A percentile compares a stretch with the other conserved stretches of the same genome.
phyloP scores from a whole-genome alignment of 179 eudicot species.

The Corrigiola litoralis region DNA sequence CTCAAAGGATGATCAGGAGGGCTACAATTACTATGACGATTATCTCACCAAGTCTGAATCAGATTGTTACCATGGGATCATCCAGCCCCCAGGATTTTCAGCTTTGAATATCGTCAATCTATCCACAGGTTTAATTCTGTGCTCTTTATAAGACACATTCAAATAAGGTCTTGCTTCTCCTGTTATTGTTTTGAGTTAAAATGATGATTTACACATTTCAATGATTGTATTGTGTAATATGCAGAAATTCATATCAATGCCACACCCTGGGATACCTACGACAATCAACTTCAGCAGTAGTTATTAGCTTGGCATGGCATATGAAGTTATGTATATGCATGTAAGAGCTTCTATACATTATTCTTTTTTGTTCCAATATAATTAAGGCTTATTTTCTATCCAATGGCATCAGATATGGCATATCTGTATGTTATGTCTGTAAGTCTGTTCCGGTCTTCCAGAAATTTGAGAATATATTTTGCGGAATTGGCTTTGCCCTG shows the following conservation, averaged over 20 bases:
- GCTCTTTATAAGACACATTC: neutral
- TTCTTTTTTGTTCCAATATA: neutral
- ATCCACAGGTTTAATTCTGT: conserved; percentile 20
- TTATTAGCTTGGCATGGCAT: neutral
- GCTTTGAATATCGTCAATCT: conserved; percentile 30
- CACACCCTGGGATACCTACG: conserved; percentile 19
- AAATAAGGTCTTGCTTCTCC: no score
- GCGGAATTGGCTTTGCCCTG: no score
- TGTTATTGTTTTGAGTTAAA: neutral
- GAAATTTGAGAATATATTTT: no score
- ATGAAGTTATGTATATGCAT: neutral
- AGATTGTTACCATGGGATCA: conserved; percentile 5
- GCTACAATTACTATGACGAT: conserved; percentile 11
- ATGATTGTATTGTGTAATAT: neutral
- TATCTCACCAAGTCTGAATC: conserved; percentile 4
- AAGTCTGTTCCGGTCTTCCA: no score
- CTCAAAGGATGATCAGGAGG: conserved; percentile 16
- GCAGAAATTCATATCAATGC: conserved; percentile 29
- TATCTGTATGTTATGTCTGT: no score
- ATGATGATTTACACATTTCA: neutral
- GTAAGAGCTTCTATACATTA: conserved; percentile 19
- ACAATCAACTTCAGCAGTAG: conserved; percentile 17
- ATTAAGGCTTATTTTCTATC: no score
- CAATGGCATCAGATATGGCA: no score
- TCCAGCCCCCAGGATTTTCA: conserved; percentile 14